Base-by-base conservation (phyloP, 1,284 basidiomycete species). In the Ganoderma meredithae region DNA sequence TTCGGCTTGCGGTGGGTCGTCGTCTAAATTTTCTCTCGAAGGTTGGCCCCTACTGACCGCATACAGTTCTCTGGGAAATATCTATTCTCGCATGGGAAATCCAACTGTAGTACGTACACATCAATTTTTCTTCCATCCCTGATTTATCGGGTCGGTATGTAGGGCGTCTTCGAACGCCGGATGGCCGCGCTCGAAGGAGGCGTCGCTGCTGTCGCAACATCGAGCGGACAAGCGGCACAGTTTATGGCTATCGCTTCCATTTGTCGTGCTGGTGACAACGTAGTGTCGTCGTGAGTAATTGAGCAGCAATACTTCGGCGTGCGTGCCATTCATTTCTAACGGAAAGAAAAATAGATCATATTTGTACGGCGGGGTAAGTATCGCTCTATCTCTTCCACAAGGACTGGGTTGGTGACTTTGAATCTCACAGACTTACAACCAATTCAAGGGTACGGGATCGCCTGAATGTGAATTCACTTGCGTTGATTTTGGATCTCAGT, bases 181-280 rank as follows among this genome's bases (percentile, higher is more conserved):
- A 90, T 96, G 7, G 91, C 94, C 0, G 92, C 92, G 0, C 86
- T 96, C 41, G 95, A 96, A 77, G 93, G 93, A 19, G 95, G 95
- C 27, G 85, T 84, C 6, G 94, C 91, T 0, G 95, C 94, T 17
- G 86, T 96, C 1, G 94, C 95, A 0, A 85, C 91, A 0, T 81
- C 93, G 0, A 93, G 91, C 65, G 95, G 95, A 1, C 93, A 94
- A 75, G 84, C 92, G 0, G 95, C 95, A 0, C 94, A 95, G 76
- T 93, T 94, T 77, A 84, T 96, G 81, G 89, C 94, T 1, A 85
- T 95, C 64, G 81, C 86, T 9, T 83, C 90, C 19, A 83, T 95
- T 58, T 89, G 90, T n/a, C 79, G 83, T 31, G 73, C 83, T 19
- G 94, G 94, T 3, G 93, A 95, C 79, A 95, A 95, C 79, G 93